Evolutionary conservation across 257 asterid genomes (phyloP), one percentile per base, ranked within the genome.

Genomic region (Marsdenia floribunda): DNA sequence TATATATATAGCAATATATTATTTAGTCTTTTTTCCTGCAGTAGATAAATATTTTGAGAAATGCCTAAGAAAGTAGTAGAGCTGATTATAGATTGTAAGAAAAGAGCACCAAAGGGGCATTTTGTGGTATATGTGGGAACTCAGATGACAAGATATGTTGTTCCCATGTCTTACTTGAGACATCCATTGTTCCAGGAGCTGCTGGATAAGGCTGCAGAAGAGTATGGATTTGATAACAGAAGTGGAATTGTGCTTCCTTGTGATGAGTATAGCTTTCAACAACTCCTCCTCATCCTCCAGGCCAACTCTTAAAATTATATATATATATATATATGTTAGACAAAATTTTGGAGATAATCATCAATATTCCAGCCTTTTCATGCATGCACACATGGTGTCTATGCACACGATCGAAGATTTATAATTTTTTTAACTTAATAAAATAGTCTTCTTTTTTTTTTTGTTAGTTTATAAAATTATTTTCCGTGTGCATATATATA

Each of bases 121-220:
- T 91, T 91, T 74, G 96, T 86, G 78, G 97, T 90, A 74, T 89
- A 90, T 67, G 97, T 90, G 42, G 97, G 97, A 0, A 79, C 40
- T 38, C 80, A 81, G 71, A 82, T 84, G 91, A 78, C 81, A 76
- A 86, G 97, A 77, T 89, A 82, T 74, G 91, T 89, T 12, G 73
- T 89, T 71, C 93, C 97, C 15, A 83, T 78, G 40, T 83, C 59
- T 59, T 84, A 76, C 63, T 80, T 91, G 87, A 89, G 85, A 74
- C 82, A 84, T 37, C 86, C 87, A 2, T 60, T 80, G 83, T 89
- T 90, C 73, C 86, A 76, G 54, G 75, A 79, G 44, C 80, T 91
- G 76, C 93, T 89, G 59, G 90, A 86, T 50, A 81, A 74, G 80
- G 89, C 97, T 70, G 97, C 88, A 0, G 96, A 87, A 54, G 97